Conservation (phyloP, 2,329 filamentous ascomycete genomes). For the Cladophialophora immunda region DNA sequence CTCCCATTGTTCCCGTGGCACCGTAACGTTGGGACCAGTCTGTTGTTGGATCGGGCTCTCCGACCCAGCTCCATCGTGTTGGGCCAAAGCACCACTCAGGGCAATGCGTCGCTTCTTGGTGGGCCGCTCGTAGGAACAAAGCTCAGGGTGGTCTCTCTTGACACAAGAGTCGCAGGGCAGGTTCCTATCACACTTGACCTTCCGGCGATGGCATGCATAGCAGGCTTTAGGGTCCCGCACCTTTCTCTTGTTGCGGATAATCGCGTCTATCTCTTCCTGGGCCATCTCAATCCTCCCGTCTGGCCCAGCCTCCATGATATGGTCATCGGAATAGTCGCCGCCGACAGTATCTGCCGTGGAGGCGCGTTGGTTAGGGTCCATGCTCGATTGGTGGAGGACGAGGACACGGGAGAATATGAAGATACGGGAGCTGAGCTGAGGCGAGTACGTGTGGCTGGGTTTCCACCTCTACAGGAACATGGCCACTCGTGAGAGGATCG, state of each 20-base stretch:
- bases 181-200: conserved; percentile 59
- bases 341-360: conserved; percentile 17
- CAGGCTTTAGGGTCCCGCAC: conserved; percentile 55
- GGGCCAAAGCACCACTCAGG: conserved; percentile 29
- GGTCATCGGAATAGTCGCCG: conserved; percentile 35
- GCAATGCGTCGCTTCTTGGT: conserved; percentile 53
- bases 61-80: conserved; percentile 24
- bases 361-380: conserved; percentile 28
- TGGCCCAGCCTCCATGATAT: conserved; percentile 20
- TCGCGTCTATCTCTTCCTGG: conserved; percentile 57
- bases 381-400: conserved; percentile 6
- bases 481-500: neutral
- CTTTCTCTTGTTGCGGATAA: conserved; percentile 58
- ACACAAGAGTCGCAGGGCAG: conserved; percentile 59
- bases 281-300: conserved; percentile 48
- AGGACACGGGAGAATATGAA: conserved; percentile 1
- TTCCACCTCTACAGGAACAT: conserved; percentile 7
- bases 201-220: conserved; percentile 40
- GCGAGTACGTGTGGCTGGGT: neutral
- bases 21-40: conserved; percentile 39
- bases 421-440: conserved; percentile 9
- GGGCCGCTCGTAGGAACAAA: conserved; percentile 59
- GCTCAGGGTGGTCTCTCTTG: conserved; percentile 58
- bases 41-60: conserved; percentile 34
- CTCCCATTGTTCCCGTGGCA: conserved; percentile 42